phyloP scores from a whole-genome alignment of 2,329 filamentous ascomycete species.

The Fusarium pseudograminearum region DNA sequence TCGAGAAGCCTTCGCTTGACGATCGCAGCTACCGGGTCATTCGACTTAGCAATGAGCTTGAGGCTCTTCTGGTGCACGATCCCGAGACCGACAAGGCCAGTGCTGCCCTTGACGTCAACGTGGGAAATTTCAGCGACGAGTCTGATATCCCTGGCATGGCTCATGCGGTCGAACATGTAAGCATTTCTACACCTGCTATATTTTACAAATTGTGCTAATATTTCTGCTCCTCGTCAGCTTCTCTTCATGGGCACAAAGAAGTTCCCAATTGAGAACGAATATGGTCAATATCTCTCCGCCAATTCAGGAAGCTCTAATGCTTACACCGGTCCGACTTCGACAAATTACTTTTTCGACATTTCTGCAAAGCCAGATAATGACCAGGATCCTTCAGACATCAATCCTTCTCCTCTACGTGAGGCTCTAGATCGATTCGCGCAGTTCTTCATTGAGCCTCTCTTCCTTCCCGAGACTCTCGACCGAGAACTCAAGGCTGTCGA shows the following conservation, averaged over 20 bases:
- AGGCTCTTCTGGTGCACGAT: conserved; percentile 93
- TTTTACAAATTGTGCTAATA: conserved; percentile 27
- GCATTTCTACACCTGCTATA: conserved; percentile 30
- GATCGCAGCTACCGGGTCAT: conserved; percentile 90
- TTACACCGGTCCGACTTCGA: conserved; percentile 92
- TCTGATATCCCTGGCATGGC: conserved; percentile 94
- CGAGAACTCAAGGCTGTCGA: conserved; percentile 90
- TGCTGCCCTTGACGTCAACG: conserved; percentile 93
- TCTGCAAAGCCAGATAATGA: conserved; percentile 79
- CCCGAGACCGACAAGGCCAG: conserved; percentile 96
- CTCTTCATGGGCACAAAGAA: conserved; percentile 99
- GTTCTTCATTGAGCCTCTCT: conserved; percentile 91
- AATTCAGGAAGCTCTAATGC: conserved; percentile 95
- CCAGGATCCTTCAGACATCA: conserved; percentile 65
- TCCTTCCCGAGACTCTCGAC: conserved; percentile 85
- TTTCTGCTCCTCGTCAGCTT: conserved; percentile 60
- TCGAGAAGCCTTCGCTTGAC: conserved; percentile 88
- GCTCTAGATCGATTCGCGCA: conserved; percentile 92
- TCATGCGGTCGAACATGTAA: conserved; percentile 91
- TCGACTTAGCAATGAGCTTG: conserved; percentile 84
- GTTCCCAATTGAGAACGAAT: conserved; percentile 95
- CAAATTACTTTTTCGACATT: conserved; percentile 98
- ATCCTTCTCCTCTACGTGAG: conserved; percentile 75
- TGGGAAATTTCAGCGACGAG: conserved; percentile 94
- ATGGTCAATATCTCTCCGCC: conserved; percentile 90